phyloP scores from a whole-genome alignment of 2,329 filamentous ascomycete genomes.

The Aspergillus melleus region DNA sequence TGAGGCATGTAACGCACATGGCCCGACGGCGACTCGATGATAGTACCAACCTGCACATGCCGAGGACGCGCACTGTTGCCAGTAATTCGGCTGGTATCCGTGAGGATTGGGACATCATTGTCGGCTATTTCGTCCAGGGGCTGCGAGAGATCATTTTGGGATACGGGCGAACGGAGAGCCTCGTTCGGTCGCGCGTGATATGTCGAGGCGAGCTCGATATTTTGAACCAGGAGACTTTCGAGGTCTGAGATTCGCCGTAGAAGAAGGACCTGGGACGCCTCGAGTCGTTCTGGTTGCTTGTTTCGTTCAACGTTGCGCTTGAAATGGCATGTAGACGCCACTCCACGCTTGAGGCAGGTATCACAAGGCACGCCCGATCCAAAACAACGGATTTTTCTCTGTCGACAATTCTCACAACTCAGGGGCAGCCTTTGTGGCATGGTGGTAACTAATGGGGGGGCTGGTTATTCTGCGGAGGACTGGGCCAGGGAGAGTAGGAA shows the following conservation, averaged over 20 bases:
- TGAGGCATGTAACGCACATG: slow-evolving; percentile 2
- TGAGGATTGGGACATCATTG: not conserved
- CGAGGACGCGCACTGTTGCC: not conserved
- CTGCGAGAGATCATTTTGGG: not conserved
- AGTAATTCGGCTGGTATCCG: not conserved
- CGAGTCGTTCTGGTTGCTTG: too few species aligned
- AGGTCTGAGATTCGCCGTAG: not conserved
- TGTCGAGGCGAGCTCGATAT: slow-evolving; percentile 1
- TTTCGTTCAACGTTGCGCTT: slow-evolving; percentile 6
- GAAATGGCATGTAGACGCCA: slow-evolving; percentile 19
- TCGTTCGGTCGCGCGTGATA: not conserved
- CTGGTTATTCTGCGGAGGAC: too few species aligned
- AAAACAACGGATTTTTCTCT: slow-evolving; percentile 27
- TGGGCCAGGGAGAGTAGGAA: too few species aligned
- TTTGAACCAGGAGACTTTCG: not conserved
- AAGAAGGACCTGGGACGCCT: not conserved
- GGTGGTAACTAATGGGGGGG: too few species aligned
- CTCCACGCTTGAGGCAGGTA: slow-evolving; percentile 24
- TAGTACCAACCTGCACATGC: not conserved
- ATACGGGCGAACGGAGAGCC: slow-evolving; percentile 3
- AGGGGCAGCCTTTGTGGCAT: too few species aligned
- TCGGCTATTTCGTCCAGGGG: not conserved
- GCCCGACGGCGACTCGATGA: not conserved
- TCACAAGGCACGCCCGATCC: slow-evolving; percentile 23
- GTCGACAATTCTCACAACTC: slow-evolving; percentile 13